Percentiles rank a stretch among this genome's conserved stretches.
Conservation (phyloP, 805 yeast species). For the Jamesozyma spencerorum region DNA sequence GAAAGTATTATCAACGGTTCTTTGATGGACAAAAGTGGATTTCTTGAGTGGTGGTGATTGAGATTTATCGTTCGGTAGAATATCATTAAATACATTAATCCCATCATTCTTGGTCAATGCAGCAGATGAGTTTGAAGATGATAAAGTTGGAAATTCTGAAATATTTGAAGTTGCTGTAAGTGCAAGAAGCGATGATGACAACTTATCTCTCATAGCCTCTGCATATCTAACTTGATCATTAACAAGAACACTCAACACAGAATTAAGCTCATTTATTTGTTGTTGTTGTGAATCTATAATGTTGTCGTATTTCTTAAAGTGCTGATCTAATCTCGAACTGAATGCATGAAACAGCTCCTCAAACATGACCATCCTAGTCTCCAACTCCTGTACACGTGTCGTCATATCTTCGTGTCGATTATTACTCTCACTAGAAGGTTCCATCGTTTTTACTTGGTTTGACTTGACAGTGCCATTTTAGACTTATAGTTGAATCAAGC, state of each 20-base stretch:
- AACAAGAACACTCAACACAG: constrained; percentile 18
- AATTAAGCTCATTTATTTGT: constrained; percentile 23
- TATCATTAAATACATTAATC: background rate
- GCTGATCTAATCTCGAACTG: constrained; percentile 25
- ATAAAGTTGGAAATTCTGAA: constrained; percentile 18
- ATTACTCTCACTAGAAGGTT: background rate
- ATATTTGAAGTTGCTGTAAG: constrained; percentile 19
- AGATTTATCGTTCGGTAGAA: background rate
- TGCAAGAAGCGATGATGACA: constrained; percentile 17
- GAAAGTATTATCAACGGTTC: background rate
- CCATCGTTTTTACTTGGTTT: no score
- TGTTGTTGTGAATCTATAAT: constrained; percentile 26
- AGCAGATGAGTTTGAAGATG: constrained; percentile 3
- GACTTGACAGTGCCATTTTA: no score
- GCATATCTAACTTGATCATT: constrained; percentile 26
- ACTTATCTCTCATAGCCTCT: constrained; percentile 22
- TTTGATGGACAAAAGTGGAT: constrained; percentile 2
- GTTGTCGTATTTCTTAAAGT: constrained; percentile 26
- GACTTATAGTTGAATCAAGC: no score
- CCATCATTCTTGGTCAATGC: background rate
- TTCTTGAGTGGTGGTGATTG: background rate
- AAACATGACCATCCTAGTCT: constrained; percentile 23
- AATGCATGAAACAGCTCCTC: constrained; percentile 26
- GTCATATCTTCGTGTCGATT: background rate
- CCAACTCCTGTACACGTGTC: constrained; percentile 20